These are phyloP conservation scores for Psilocybe subaeruginosa DNA, from an alignment of 768 basidiomycete species.

Conservation along the genomic window DNA sequence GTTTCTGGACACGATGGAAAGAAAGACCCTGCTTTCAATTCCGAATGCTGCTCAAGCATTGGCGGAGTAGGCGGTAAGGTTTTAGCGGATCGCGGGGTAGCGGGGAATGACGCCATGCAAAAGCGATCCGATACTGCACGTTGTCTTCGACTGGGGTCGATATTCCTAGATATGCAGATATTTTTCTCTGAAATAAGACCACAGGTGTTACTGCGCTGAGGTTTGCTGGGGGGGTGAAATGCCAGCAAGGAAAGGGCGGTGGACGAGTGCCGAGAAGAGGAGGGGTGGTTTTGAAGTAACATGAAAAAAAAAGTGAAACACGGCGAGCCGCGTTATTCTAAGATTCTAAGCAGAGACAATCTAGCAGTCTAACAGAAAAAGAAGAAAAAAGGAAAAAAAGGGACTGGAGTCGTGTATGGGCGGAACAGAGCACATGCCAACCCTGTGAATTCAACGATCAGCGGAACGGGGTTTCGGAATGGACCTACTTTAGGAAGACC, in stretches of 20 bases:
- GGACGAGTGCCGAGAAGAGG: not conserved
- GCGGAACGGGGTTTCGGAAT: conserved; percentile 24
- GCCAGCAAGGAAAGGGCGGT: not conserved
- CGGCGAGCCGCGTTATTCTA: conserved; percentile 1
- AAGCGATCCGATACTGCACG: conserved; percentile 9
- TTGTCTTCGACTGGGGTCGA: not conserved
- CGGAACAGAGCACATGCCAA: conserved; percentile 9
- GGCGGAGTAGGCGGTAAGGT: not conserved
- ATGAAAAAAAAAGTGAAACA: conserved; percentile 6
- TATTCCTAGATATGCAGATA: not conserved
- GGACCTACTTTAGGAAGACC: conserved; percentile 15
- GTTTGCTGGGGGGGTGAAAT: not conserved
- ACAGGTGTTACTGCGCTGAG: conserved; percentile 4
- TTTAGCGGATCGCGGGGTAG: not conserved
- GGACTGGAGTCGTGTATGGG: conserved; percentile 15
- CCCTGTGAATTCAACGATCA: conserved; percentile 21
- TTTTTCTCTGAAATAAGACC: not conserved
- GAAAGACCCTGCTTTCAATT: conserved; percentile 7
- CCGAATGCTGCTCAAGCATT: not conserved
- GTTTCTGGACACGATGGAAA: not conserved
- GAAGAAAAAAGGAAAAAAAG: conserved; percentile 8
- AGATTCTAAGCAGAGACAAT: conserved; percentile 9
- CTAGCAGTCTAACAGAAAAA: conserved; percentile 11
- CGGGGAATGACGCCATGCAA: not conserved
- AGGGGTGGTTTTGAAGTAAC: not conserved